These are phyloP conservation scores for Stenogyne calaminthoides DNA, from an alignment of 305 asterid genomes.

Conservation along the genomic window DNA sequence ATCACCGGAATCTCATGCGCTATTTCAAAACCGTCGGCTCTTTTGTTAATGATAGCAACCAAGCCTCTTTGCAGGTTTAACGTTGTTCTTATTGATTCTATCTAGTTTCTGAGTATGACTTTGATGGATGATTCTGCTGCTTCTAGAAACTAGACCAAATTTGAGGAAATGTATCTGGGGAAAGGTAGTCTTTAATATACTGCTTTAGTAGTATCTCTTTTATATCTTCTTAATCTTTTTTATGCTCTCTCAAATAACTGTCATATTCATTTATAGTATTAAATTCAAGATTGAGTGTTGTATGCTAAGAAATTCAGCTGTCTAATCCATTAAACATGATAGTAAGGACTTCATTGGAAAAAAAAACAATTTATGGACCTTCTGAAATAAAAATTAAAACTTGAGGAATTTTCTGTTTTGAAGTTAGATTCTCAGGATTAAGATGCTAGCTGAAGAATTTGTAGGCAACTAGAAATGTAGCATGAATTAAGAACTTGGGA, in stretches of 20 bases:
- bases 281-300: too few species aligned
- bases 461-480: neutral
- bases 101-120: neutral
- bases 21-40: slow-evolving; percentile 75
- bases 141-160: neutral
- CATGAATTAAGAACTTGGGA: neutral
- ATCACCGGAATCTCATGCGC: slow-evolving; percentile 71
- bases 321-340: too few species aligned
- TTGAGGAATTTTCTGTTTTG: too few species aligned
- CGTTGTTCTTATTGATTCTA: neutral
- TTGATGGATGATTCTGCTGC: neutral
- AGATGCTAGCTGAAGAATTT: neutral
- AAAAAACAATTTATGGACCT: too few species aligned
- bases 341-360: too few species aligned
- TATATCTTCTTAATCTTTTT: too few species aligned
- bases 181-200: slow-evolving; percentile 1
- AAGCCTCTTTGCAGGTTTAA: slow-evolving; percentile 35
- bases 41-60: slow-evolving; percentile 45
- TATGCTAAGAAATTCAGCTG: too few species aligned
- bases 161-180: neutral
- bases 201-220: neutral
- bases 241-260: too few species aligned
- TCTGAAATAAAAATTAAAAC: too few species aligned
- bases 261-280: too few species aligned
- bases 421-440: neutral